phyloP scores from a whole-genome alignment of 441 rosid species.

The Jatropha podagrica region DNA sequence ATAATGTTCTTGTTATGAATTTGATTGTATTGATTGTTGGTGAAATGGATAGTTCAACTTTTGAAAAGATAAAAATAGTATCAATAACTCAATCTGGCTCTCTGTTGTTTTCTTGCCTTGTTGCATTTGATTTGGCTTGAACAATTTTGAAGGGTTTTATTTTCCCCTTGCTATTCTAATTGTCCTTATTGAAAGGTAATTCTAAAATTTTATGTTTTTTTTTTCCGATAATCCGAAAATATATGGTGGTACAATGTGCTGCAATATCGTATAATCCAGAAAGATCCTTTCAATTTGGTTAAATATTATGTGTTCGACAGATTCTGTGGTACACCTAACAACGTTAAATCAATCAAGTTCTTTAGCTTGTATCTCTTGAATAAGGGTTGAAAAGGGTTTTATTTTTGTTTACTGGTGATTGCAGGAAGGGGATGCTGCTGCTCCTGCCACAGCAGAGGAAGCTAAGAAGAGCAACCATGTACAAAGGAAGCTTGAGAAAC shows the following conservation, averaged over 20 bases:
- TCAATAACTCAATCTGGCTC: background rate
- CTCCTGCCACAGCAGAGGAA: conserved; percentile 37
- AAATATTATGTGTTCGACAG: background rate
- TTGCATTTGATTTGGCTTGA: background rate
- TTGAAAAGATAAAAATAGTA: background rate
- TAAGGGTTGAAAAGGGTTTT: background rate
- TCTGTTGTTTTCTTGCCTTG: background rate
- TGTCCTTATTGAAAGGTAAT: background rate
- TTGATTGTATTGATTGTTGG: no score
- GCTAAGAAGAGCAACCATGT: conserved; percentile 54
- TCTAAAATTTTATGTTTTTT: no score
- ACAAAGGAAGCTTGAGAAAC: conserved; percentile 46
- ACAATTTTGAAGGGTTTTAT: background rate
- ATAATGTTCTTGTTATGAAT: background rate
- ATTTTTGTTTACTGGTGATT: background rate
- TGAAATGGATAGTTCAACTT: no score
- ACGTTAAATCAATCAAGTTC: background rate
- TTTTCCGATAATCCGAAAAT: background rate
- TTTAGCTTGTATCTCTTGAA: background rate
- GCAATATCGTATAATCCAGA: background rate
- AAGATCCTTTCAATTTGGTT: background rate
- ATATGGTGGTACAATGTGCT: background rate
- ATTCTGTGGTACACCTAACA: background rate
- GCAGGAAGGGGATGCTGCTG: conserved; percentile 43
- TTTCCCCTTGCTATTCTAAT: background rate